Conservation (phyloP, 169 alveolate genomes). For the Cryptosporidium sp. region DNA sequence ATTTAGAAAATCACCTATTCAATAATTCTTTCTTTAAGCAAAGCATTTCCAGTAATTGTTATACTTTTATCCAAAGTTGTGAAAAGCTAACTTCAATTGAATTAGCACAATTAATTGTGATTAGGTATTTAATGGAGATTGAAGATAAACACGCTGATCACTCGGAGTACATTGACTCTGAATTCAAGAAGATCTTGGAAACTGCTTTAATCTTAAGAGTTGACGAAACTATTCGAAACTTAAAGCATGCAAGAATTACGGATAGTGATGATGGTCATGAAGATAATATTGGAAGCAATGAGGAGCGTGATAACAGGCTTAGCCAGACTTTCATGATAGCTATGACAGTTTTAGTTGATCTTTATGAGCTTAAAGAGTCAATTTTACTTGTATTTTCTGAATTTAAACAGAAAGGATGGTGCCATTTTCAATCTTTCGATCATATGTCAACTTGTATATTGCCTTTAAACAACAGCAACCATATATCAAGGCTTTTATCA, state of each 20-base stretch:
- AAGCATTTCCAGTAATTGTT: conserved; percentile 26
- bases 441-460: not conserved
- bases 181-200: conserved; percentile 3
- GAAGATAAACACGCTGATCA: not conserved
- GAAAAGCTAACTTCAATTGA: conserved; percentile 9
- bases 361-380: conserved; percentile 39
- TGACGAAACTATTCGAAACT: not conserved
- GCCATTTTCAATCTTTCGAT: not conserved
- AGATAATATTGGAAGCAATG: not conserved
- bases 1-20: not conserved
- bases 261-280: not conserved
- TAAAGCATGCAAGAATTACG: not conserved
- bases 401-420: conserved; percentile 30
- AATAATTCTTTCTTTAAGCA: not conserved
- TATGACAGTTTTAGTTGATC: not conserved
- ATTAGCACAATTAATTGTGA: conserved; percentile 25
- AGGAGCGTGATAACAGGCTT: not conserved
- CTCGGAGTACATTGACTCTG: not conserved
- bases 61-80: conserved; percentile 39
- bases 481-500: not conserved
- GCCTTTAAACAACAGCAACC: not conserved
- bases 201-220: conserved; percentile 16
- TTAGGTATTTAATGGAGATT: conserved; percentile 25
- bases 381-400: not conserved
- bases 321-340: not conserved